Percentiles rank a stretch among this genome's conserved stretches.
These are phyloP conservation scores for Favolaschia claudopus DNA, from an alignment of 768 basidiomycete species.

Conservation along the genomic window DNA sequence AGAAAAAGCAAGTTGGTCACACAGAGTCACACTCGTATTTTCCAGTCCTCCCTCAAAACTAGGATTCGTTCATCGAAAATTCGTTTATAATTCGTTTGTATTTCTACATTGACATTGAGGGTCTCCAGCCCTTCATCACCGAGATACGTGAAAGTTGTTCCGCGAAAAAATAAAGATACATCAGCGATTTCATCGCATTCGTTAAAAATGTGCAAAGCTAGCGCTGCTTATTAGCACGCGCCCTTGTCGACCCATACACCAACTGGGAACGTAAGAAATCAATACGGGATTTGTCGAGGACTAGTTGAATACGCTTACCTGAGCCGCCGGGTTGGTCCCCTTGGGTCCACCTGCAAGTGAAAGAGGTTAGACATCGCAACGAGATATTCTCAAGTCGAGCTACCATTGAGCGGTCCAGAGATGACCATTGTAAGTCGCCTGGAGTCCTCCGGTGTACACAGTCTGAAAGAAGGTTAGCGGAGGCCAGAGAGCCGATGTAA, in stretches of 20 bases:
- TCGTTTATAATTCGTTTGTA: too few species aligned
- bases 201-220: too few species aligned
- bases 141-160: too few species aligned
- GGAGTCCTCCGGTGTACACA: constrained; percentile 54
- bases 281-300: background rate
- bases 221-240: too few species aligned
- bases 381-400: background rate
- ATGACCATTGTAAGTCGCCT: constrained; percentile 54
- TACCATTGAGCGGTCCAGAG: constrained; percentile 68
- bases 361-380: background rate
- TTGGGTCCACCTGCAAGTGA: constrained; percentile 55
- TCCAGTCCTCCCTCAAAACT: too few species aligned
- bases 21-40: too few species aligned
- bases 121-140: too few species aligned
- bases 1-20: background rate
- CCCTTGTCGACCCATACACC: constrained; percentile 63
- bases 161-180: constrained; percentile 13
- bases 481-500: background rate
- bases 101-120: too few species aligned
- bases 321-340: constrained; percentile 61
- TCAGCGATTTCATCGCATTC: background rate
- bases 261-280: constrained; percentile 38
- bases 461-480: constrained; percentile 34
- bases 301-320: constrained; percentile 41
- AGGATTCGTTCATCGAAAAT: too few species aligned